Evolutionary conservation across 352 stramenopile genomes (phyloP), one percentile per base, ranked within the genome.

Genomic region (Aphanomyces invadans): DNA sequence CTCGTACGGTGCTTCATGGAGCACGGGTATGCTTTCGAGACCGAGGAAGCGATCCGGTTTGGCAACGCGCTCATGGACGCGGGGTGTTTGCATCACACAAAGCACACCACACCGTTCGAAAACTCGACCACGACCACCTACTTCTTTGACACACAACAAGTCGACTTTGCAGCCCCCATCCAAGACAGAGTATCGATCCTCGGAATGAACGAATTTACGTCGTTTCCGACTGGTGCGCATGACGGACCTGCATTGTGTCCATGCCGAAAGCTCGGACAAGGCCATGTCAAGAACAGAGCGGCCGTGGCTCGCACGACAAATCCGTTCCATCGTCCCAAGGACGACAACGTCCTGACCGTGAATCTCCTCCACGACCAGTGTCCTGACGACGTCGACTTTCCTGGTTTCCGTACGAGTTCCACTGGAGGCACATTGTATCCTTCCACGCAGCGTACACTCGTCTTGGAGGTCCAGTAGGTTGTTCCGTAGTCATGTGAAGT

Each of bases 21-120:
- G 15, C 52, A 76, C 19, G 51, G 70, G 17, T 66, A 74, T 56
- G 72, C 71, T 0, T 51, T 59, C 2, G 65, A 32, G 1, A 29
- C 36, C 12, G 39, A 54, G 7, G 78, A 87, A 52, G 76, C 67
- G 0, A 62, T 80, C 5, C 71, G 76, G 0, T 48, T 86, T 1
- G 78, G 78, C 36, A 81, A 83, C 23, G 69, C 70, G 10, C 70
- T 82, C 33, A 81, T 84, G 78, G 76, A 84, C 45, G 66, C 76
- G 0, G 76, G 78, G 0, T 68, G 79, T 2, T 19, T 86, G 57
- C 78, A 84, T 45, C 76, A 86, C 64, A n/a, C 51, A 17, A 76
- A 76, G 44, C 75, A 83, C 42, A 65, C 71, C 17, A 65, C 63
- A 3, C 45, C 39, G 26, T 71, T 70, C 26, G 63, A 68, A 32